Base-by-base conservation (phyloP, 2,329 filamentous ascomycete genomes). In the Nannizzia gypsea region DNA sequence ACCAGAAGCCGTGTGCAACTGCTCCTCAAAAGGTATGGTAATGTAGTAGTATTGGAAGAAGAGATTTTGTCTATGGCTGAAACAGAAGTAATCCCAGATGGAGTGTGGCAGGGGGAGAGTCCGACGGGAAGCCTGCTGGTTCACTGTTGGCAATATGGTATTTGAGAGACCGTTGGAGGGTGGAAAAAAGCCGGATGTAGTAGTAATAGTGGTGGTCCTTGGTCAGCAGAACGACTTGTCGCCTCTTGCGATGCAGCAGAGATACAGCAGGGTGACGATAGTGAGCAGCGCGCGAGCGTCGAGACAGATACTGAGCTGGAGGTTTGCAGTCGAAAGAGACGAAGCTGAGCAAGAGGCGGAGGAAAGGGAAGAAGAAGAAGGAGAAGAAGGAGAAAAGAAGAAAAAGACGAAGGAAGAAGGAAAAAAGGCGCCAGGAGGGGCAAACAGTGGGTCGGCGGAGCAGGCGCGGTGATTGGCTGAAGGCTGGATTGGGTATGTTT, bases 301-400 rank as follows among this genome's bases (percentile, higher is more conserved):
- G 55, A 52, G 55, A 56, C 64, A 58, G 56, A n/a, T n/a, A n/a
- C n/a, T 11, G 59, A 59, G 48, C 26, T 56, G 31, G 40, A 66
- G 65, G 63, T 64, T 64, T n/a, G n/a, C n/a, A n/a, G n/a, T n/a
- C n/a, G n/a, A 63, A 60, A 65, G 63, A 63, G 62, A 34, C 31
- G 31, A 34, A 34, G 31, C 13, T 13, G 61, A 65, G 67, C 66
- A 64, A 13, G 63, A 64, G 63, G 65, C 66, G 64, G 65, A 65
- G 63, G 66, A 67, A 66, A 66, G 64, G 65, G 67, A 65, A 63
- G 66, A 63, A 61, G 58, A 66, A 67, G 68, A 65, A 67, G 64
- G 66, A 65, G 40, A 42, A 48, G 62, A 66, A 64, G 65, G 63
- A 68, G 63, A 64, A 65, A 63, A 65, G 65, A 60, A 59, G 63